Evolutionary conservation across 306 rosid genomes (phyloP), one percentile per base, ranked within the genome.

Genomic region (Abrus pulchellus): DNA sequence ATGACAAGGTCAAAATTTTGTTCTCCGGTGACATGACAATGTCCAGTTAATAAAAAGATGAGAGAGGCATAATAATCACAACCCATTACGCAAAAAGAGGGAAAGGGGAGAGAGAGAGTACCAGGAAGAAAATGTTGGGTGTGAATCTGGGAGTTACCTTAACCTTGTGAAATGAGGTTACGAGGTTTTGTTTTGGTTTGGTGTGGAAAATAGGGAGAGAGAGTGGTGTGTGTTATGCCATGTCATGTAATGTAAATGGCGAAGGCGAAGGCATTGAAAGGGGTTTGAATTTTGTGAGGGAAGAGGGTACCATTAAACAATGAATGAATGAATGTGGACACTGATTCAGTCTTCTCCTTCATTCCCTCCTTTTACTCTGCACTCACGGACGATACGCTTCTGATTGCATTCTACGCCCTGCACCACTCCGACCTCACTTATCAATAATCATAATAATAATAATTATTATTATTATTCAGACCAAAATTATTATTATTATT

Each of bases 271-370:
- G 70, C 28, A 49, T 28, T 77, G 56, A 53, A 54, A 45, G 20
- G 3, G 68, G 33, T 30, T 2, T 55, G 55, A 5, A 1, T 41
- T 14, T 27, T 7, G 1, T 14, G 20, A 20, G 20, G 20, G 20
- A 20, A 20, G 20, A 20, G 20, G 20, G 20, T 20, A 20, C 20
- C 20, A 20, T 20, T 20, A 78, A 65, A 8, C 7, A 72, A 78
- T 55, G 80, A 74, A 78, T 28, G 74, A 52, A 77, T 78, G 82
- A 83, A 71, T 55, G 66, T 78, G 66, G 86, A 72, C 83, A 67
- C 30, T 67, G 47, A 6, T 6, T 6, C 41, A 1, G 8, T 44
- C 50, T 7, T 53, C 43, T 11, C 68, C 68, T 63, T 28, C 29
- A 47, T 27, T 68, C 11, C 29, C 66, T 40, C 64, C 9, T 7